Base-by-base conservation (phyloP, 306 rosid genomes). In the Lotus japonicus region DNA sequence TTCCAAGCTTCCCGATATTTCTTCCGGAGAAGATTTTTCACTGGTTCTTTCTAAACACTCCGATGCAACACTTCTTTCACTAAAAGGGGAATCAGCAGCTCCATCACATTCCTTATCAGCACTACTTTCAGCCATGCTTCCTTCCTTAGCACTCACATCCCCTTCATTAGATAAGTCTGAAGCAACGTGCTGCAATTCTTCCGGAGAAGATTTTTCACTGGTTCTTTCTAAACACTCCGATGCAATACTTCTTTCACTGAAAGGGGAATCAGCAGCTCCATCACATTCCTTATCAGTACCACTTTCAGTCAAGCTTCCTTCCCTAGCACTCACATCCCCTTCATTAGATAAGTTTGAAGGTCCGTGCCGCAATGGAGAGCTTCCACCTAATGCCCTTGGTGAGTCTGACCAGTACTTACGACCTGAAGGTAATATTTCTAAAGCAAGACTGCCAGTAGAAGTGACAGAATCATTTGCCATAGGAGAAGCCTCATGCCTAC, bases 351-450 rank as follows among this genome's bases (percentile, higher is more conserved):
- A 74, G 79, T 79, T 41, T 46, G 97, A 85, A 84, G 78, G 44
- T 36, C 79, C 64, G 38, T 2, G 65, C 76, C 31, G 77, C 53
- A 35, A 51, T 21, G 89, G 96, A 79, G 96, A 87, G 81, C 44
- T 66, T 68, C 80, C 89, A 63, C 82, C 78, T 21, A 56, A 26
- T 63, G 72, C 85, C 81, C 68, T 95, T 31, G 97, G 99, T 12
- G 99, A 88, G 75, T 90, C 91, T 9, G 83, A 84, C 99, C 99
- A 95, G 61, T 85, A 95, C 80, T 77, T 90, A 38, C 97, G 96
- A 58, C 99, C 99, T 26, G 99, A 95, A 70, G 90, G 91, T 75
- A 88, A 79, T 71, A 77, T 74, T 70, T 95, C 99, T 54, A 95
- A 57, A 11, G 95, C 79, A 72, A 95, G 92, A 64, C 18, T 80